Conservation (phyloP, 495 filamentous ascomycete species). For the Neurospora sp. region DNA sequence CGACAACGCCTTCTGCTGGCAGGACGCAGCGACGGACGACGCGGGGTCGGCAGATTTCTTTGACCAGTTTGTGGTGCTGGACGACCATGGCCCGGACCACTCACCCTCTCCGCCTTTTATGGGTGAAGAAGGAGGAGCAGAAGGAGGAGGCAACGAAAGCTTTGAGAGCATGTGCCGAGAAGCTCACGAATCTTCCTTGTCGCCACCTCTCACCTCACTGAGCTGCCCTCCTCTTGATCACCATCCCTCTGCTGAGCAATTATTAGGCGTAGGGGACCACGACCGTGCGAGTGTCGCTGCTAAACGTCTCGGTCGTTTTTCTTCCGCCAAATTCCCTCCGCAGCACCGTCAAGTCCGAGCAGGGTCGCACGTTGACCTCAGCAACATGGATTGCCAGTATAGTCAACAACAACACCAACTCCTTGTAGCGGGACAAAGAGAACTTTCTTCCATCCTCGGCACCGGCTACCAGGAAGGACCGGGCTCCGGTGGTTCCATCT, state of each 20-base stretch:
- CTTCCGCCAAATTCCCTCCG: background rate
- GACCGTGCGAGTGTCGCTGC: background rate
- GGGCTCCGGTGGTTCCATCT: slow-evolving; percentile 28
- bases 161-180: slow-evolving; percentile 10
- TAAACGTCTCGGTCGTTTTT: background rate
- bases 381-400: background rate
- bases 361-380: background rate
- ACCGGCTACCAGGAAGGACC: slow-evolving; percentile 6
- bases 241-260: background rate
- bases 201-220: slow-evolving; percentile 9
- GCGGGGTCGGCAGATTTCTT: slow-evolving; percentile 32
- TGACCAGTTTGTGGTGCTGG: slow-evolving; percentile 38
- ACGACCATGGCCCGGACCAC: slow-evolving; percentile 15
- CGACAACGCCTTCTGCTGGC: slow-evolving; percentile 22
- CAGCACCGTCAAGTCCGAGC: background rate
- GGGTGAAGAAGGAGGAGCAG: background rate
- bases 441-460: background rate
- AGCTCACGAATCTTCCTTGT: slow-evolving; percentile 7
- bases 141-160: slow-evolving; percentile 5
- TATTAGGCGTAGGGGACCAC: background rate
- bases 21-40: slow-evolving; percentile 22
- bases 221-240: background rate
- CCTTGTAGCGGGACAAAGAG: background rate
- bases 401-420: slow-evolving; percentile 1
- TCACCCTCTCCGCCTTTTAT: slow-evolving; percentile 5